phyloP scores from a whole-genome alignment of 768 basidiomycete species.

The Neoboletus magnificus region DNA sequence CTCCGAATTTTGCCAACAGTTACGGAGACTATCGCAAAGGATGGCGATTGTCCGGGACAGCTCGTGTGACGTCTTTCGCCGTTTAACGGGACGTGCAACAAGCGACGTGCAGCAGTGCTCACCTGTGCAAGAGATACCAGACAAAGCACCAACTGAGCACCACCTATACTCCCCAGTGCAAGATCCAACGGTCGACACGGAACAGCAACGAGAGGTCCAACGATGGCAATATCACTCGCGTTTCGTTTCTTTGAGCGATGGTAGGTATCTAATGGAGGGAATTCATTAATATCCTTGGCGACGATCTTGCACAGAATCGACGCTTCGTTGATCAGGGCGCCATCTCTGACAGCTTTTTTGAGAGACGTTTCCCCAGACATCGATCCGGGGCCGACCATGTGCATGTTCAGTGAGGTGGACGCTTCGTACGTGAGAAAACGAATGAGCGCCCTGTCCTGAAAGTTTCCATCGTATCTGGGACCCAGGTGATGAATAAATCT shows the following conservation, averaged over 20 bases:
- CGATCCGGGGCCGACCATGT: conserved; percentile 51
- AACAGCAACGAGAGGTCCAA: conserved; percentile 60
- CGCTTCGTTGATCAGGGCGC: conserved; percentile 37
- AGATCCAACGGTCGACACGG: conserved; percentile 65
- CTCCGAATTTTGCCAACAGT: conserved; percentile 91
- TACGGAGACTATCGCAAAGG: conserved; percentile 71
- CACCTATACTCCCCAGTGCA: conserved; percentile 80
- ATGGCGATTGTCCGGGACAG: conserved; percentile 69
- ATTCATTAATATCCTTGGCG: conserved; percentile 18
- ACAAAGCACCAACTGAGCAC: conserved; percentile 67
- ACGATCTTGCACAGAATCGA: conserved; percentile 42
- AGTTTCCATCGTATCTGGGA: conserved; percentile 71
- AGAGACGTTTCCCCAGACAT: conserved; percentile 38
- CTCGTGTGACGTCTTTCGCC: conserved; percentile 65
- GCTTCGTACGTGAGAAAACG: conserved; percentile 85
- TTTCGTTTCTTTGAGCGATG: background rate
- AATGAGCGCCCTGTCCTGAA: conserved; percentile 67
- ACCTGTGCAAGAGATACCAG: conserved; percentile 78
- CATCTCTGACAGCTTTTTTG: conserved; percentile 40
- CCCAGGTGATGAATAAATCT: conserved; percentile 79
- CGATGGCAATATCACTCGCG: background rate
- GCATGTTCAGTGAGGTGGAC: conserved; percentile 79
- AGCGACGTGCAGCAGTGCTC: conserved; percentile 14
- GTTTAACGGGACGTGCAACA: background rate
- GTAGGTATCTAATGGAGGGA: conserved; percentile 12